Evolutionary conservation across 2,329 filamentous ascomycete species (phyloP), one percentile per base, ranked within the genome.

Genomic region (Raffaelea ambrosiae): DNA sequence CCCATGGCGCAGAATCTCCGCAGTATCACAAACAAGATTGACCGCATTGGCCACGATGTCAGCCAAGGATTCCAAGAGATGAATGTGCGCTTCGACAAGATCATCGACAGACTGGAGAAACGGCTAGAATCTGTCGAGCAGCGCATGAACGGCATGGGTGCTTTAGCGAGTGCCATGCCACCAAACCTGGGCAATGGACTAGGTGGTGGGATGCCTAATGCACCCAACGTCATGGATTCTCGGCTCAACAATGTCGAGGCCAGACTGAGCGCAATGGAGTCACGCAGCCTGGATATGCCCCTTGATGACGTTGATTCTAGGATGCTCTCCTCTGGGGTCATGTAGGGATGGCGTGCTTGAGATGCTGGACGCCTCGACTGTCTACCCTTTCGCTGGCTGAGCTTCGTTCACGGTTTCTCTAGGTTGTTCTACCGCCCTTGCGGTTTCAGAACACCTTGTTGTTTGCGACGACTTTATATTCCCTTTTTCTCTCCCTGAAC

Each of bases 1-100:
- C 76, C 77, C 1, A 66, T 79, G 50, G 73, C 74, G 2, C 77
- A 79, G 55, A 77, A 70, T 44, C 71, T 81, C 33, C 71, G 77
- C 43, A 77, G 71, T 42, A 67, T 81, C 41, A 76, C 70, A 7
- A 77, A 79, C 59, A 81, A 80, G 64, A 64, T 81, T 23, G 77
- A 81, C 52, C 73, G 77, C 26, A 66, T 81, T 50, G 69, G 66
- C 48, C 77, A 80, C 58, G 77, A 81, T 35, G 68, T 79, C 59
- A 60, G 63, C 2, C 72, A 77, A 51, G 73, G 73, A 5, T 66
- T 81, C 50, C 61, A 67, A 53, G 69, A 72, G 42, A 68, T 81
- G 40, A 71, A 74, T 51, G 65, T 68, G 50, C 68, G 68, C 3
- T 65, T 79, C 43, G 72, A 76, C n/a, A 66, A 67, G 44, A 31